Evolutionary conservation across 371 early-diverging fungal species (phyloP).

Genomic region (Mortierella sp.): DNA sequence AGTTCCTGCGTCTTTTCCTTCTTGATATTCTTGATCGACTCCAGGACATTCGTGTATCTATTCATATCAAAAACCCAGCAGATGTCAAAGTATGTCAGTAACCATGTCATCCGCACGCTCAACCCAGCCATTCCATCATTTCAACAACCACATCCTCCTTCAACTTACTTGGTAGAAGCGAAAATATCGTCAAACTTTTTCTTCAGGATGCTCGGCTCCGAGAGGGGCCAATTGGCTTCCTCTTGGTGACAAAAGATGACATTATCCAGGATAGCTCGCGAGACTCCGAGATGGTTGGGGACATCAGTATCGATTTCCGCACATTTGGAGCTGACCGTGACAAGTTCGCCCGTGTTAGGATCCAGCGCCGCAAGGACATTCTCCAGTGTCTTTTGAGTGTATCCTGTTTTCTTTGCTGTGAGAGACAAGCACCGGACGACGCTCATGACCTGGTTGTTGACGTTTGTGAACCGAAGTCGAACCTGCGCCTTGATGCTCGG

Average conservation of each 20-base stretch:
- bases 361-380: conserved; percentile 75
- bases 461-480: conserved; percentile 88
- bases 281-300: conserved; percentile 90
- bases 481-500: conserved; percentile 97
- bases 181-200: conserved; percentile 99
- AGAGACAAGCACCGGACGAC: conserved; percentile 86
- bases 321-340: conserved; percentile 84
- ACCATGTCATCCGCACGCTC: neutral
- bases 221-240: conserved; percentile 98
- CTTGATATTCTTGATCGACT: conserved; percentile 81
- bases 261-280: conserved; percentile 95
- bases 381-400: conserved; percentile 91
- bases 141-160: conserved; percentile 18
- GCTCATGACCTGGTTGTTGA: conserved; percentile 81
- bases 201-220: conserved; percentile 93
- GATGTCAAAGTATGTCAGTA: neutral
- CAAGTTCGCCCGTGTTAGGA: conserved; percentile 72
- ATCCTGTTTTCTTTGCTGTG: conserved; percentile 75
- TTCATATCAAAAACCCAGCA: neutral
- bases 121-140: neutral
- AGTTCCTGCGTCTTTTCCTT: conserved; percentile 81
- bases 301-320: conserved; percentile 93
- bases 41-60: conserved; percentile 94
- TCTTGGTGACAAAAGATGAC: conserved; percentile 99
- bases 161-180: conserved; percentile 84